Base-by-base conservation (phyloP, 352 stramenopile genomes). In the Blastocystis sp. region DNA sequence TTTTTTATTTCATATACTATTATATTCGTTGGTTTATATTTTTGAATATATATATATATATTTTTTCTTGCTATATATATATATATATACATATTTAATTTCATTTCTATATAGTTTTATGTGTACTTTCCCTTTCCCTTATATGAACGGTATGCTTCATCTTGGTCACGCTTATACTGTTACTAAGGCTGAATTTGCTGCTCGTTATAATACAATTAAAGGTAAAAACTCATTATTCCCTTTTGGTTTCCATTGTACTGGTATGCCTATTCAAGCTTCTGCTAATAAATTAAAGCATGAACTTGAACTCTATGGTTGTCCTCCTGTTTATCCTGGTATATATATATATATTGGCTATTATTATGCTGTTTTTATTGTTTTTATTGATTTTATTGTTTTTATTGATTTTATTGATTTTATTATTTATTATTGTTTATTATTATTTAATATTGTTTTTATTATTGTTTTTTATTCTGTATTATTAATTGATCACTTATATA, bases 61-160 rank as follows among this genome's bases (percentile, higher is more conserved):
- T n/a, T n/a, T n/a, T n/a, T n/a, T n/a, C n/a, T n/a, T n/a, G n/a
- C n/a, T n/a, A n/a, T n/a, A n/a, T n/a, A n/a, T n/a, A n/a, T n/a
- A n/a, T n/a, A n/a, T n/a, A n/a, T n/a, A n/a, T n/a, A n/a, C n/a
- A n/a, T n/a, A n/a, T n/a, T n/a, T n/a, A n/a, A n/a, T n/a, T n/a
- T n/a, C n/a, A n/a, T 37, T 47, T n/a, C 48, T 33, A 4, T n/a
- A 4, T 52, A 62, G 52, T 62, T 99, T 95, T 73, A 81, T 99
- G 69, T 86, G 93, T 1, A 95, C 88, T 13, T 99, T 99, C 74
- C 92, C 92, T 31, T 97, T 94, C 74, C 92, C 92, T 33, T 99
- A 99, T 80, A 96, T 94, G 78, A 99, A 99, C 70, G 92, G 90
- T 25, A 89, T 91, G 66, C 73, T 98, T 69, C 92, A 99, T 74